Conservation (phyloP, 331 rosid species). For the Quercus lobata region DNA sequence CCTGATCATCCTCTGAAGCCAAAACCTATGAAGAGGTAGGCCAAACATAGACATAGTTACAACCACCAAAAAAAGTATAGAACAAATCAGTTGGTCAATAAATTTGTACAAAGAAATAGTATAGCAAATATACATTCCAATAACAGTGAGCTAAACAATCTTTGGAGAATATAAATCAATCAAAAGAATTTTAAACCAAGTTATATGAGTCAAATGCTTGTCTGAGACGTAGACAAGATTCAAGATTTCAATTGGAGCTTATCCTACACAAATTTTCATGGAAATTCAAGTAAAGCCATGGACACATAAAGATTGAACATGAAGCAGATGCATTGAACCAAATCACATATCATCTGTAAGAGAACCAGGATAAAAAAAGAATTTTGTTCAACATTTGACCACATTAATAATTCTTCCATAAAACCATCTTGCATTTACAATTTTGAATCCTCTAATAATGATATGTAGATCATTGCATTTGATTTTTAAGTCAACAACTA, state of each 20-base stretch:
- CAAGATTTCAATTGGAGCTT: conserved; percentile 21
- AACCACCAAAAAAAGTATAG: conserved; percentile 14
- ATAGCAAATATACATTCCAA: background rate
- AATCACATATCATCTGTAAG: background rate
- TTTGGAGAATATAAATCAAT: background rate
- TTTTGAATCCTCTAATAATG: background rate
- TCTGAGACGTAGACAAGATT: conserved; percentile 21
- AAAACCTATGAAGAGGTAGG: conserved; percentile 58
- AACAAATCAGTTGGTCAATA: conserved; percentile 14
- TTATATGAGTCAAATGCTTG: conserved; percentile 11
- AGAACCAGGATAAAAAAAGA: background rate
- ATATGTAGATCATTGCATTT: background rate
- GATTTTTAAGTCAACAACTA: background rate
- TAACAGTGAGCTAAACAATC: conserved; percentile 6
- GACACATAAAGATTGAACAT: background rate
- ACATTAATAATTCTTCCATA: background rate
- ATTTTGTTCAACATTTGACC: background rate
- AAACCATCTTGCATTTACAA: background rate
- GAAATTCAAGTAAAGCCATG: conserved; percentile 11
- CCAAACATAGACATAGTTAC: conserved; percentile 9
- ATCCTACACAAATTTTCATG: background rate
- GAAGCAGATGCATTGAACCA: background rate
- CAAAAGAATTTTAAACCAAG: background rate
- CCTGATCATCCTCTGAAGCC: conserved; percentile 96
- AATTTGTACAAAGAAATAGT: conserved; percentile 14